Base-by-base conservation (phyloP, 1,284 basidiomycete genomes). In the Phlebopus sp. region DNA sequence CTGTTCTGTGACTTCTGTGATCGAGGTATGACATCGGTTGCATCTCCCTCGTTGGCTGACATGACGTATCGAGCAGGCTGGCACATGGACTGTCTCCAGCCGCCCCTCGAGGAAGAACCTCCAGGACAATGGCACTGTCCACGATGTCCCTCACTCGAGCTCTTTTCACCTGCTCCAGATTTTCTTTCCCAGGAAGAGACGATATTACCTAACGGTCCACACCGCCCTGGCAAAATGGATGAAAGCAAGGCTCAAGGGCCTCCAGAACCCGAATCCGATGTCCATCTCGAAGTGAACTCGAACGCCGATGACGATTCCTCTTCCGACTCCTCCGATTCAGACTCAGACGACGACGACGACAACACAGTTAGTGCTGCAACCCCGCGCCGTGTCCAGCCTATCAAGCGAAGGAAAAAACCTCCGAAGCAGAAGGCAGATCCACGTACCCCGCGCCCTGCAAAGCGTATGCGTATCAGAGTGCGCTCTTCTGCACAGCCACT, bases 1-100 rank as follows among this genome's bases (percentile, higher is more conserved):
- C 70, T 98, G 54, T 90, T 98, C 59, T 99, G 96, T 68, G 96
- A 98, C 72, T 81, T 77, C 43, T 99, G 96, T 66, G 96, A 99
- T 73, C 78, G 93, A 74, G 93, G 90, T 79, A 63, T 37, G 69
- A 62, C 37, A 37, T 42, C 29, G 4, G 10, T 29, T 37, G 21
- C 34, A 43, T 39, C 11, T 17, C n/a, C 46, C 23, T 19, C 41
- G 53, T 50, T 48, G 36, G 55, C 37, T 40, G 18, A 31, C 40
- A 13, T 49, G 44, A 47, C 50, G 39, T 44, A 40, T 40, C 5
- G 19, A 51, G 37, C 53, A 88, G 87, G 92, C 31, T 97, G 91
- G 90, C 96, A 99, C 67, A 84, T 86, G 71, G 82, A 89, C 59
- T 97, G 95, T 68, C 75, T 97, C 41, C 64, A 76, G 15, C 92